phyloP scores from a whole-genome alignment of 2,329 filamentous ascomycete species.

The Venturia aucupariae region DNA sequence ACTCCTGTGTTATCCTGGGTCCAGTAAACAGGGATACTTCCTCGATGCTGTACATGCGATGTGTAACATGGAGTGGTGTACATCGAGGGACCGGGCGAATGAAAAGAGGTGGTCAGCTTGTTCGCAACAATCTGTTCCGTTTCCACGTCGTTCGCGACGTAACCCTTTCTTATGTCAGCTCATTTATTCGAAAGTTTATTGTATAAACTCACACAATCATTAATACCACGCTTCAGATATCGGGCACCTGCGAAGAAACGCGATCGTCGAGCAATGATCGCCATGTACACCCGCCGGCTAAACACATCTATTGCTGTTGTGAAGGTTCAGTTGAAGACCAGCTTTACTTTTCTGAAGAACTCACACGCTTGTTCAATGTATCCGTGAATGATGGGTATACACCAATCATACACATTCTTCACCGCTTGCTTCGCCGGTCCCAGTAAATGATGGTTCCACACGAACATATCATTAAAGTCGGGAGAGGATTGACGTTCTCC shows the following conservation, averaged over 20 bases:
- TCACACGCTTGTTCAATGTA: constrained; percentile 76
- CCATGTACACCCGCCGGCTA: constrained; percentile 81
- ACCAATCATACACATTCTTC: constrained; percentile 88
- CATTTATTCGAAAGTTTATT: background rate
- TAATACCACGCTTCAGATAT: constrained; percentile 88
- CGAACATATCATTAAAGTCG: constrained; percentile 89
- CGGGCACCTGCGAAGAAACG: constrained; percentile 89
- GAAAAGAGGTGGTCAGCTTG: constrained; percentile 87
- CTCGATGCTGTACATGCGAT: constrained; percentile 92
- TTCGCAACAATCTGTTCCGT: constrained; percentile 98
- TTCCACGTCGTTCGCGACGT: constrained; percentile 97
- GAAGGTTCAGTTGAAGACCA: background rate
- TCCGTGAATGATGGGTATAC: constrained; percentile 87
- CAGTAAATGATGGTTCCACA: constrained; percentile 91
- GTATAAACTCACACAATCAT: constrained; percentile 50
- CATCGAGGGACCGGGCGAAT: constrained; percentile 74
- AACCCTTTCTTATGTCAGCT: constrained; percentile 44
- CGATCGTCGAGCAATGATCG: constrained; percentile 85
- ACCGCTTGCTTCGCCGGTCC: constrained; percentile 61
- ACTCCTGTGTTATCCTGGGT: constrained; percentile 93
- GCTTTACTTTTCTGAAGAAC: background rate
- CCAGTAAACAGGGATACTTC: constrained; percentile 96
- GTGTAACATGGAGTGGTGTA: constrained; percentile 89
- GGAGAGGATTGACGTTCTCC: constrained; percentile 52
- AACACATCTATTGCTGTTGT: constrained; percentile 53